Conservation (phyloP, 2,329 filamentous ascomycete species). For the Aspergillus oerlinghausenensis region DNA sequence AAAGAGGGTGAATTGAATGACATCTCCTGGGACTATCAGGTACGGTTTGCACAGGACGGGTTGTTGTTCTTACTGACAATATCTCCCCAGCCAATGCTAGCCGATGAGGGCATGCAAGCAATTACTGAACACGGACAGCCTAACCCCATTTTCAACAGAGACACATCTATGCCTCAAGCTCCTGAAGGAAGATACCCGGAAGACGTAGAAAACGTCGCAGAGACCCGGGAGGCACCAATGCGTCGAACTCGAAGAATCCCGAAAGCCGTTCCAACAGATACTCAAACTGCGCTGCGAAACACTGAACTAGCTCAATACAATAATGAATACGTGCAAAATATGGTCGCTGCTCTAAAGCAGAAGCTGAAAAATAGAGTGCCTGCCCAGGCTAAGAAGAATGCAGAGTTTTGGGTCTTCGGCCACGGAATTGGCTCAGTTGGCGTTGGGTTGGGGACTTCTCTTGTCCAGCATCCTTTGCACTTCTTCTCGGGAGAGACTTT, state of each 20-base stretch:
- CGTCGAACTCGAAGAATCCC: slow-evolving; percentile 27
- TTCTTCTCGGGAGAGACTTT: slow-evolving; percentile 56
- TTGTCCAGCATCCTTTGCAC: slow-evolving; percentile 48
- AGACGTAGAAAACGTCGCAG: background rate
- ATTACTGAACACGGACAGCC: background rate
- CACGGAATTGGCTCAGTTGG: slow-evolving; percentile 54
- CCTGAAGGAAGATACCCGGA: background rate
- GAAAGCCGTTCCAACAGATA: slow-evolving; percentile 47
- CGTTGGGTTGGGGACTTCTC: slow-evolving; percentile 38
- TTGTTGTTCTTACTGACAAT: background rate
- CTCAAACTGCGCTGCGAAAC: slow-evolving; percentile 50
- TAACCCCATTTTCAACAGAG: background rate
- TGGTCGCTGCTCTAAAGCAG: slow-evolving; percentile 45
- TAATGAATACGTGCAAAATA: slow-evolving; percentile 56
- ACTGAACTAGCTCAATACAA: slow-evolving; percentile 55
- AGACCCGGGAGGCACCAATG: slow-evolving; percentile 14
- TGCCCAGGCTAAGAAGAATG: slow-evolving; percentile 57
- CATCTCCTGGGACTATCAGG: slow-evolving; percentile 17
- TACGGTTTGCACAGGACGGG: background rate
- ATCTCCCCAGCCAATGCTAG: slow-evolving; percentile 19
- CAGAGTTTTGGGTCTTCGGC: slow-evolving; percentile 57
- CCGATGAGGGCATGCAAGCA: slow-evolving; percentile 28
- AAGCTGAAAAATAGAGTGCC: slow-evolving; percentile 43
- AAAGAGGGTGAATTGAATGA: slow-evolving; percentile 33
- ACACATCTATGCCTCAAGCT: background rate